These are phyloP conservation scores for Murraya koenigii DNA, from an alignment of 345 rosid species.

Conservation along the genomic window DNA sequence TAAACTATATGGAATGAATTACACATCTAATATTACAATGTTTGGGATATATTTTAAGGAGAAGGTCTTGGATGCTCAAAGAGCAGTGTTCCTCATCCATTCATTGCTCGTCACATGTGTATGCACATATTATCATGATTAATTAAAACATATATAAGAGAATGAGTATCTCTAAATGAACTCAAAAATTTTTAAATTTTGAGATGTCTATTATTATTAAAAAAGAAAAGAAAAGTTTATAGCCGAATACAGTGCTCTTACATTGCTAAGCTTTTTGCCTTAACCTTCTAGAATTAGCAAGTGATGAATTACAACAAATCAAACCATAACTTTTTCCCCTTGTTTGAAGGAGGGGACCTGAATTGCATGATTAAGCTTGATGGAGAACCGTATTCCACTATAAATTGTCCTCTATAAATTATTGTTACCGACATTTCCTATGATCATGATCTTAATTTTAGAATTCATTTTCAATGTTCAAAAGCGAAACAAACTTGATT, in stretches of 20 bases:
- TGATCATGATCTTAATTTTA: not conserved
- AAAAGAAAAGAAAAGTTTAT: no score
- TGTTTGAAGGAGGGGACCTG: not conserved
- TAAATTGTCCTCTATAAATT: not conserved
- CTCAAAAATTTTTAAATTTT: rapidly evolving
- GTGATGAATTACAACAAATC: not conserved
- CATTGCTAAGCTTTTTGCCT: not conserved
- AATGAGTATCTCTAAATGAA: no score
- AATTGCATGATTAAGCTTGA: conserved; percentile 7
- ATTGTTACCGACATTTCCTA: conserved; percentile 22
- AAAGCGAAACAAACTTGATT: conserved; percentile 40
- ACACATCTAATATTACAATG: no score
- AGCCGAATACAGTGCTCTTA: not conserved
- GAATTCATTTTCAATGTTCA: conserved; percentile 8
- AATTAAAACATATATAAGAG: rapidly evolving
- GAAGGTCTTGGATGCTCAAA: no score
- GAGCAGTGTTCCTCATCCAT: no score
- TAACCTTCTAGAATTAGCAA: not conserved
- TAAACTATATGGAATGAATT: no score
- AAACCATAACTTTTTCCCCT: not conserved
- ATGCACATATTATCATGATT: no score
- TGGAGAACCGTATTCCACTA: conserved; percentile 7
- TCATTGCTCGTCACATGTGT: no score
- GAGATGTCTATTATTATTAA: no score
- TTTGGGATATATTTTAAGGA: no score